Conservation (phyloP, 441 rosid species). For the Pelargonium myrrhifolium region DNA sequence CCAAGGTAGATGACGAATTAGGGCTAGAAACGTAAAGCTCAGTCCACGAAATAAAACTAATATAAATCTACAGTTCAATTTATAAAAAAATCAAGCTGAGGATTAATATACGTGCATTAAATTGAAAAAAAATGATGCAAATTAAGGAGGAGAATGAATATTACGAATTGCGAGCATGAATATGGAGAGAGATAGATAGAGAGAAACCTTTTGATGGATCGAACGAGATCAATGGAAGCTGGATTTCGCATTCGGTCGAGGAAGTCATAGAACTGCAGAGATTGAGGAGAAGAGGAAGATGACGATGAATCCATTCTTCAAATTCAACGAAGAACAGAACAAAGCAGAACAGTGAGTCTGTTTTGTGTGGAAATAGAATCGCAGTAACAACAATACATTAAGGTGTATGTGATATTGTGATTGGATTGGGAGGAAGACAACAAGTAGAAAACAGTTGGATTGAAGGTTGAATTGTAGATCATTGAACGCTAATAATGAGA, state of each 20-base stretch:
- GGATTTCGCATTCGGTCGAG: constrained; percentile 44
- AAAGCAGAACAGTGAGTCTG: neutral
- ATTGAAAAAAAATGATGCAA: neutral
- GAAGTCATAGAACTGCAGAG: constrained; percentile 33
- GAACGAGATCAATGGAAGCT: constrained; percentile 47
- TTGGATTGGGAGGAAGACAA: neutral
- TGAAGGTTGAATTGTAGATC: neutral
- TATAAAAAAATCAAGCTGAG: neutral
- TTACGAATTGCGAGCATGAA: no score
- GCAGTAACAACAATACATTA: no score
- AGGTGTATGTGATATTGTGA: no score
- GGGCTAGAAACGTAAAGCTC: neutral
- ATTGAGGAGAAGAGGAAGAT: constrained; percentile 5
- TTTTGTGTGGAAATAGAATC: no score
- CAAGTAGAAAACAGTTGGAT: neutral
- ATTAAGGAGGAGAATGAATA: neutral
- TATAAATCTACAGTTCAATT: neutral
- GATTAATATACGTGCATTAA: neutral
- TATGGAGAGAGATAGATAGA: neutral
- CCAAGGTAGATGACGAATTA: neutral
- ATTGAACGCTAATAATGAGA: no score
- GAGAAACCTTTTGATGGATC: constrained; percentile 49
- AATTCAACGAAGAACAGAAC: neutral
- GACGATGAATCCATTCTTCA: constrained; percentile 6
- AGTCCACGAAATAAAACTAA: neutral